These are phyloP conservation scores for Gossypium stocksii DNA, from an alignment of 345 rosid species.

Conservation along the genomic window DNA sequence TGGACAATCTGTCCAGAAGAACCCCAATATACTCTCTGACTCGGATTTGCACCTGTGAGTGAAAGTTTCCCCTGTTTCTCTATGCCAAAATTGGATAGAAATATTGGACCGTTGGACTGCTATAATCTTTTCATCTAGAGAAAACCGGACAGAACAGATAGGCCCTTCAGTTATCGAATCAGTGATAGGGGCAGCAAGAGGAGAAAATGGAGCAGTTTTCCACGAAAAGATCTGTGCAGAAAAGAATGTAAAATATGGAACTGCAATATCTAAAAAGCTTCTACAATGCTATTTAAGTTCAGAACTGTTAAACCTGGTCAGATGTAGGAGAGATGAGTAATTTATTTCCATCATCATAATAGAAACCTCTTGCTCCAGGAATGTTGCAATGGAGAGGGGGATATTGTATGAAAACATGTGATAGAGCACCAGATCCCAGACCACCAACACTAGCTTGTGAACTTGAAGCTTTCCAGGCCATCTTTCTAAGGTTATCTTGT, in stretches of 20 bases:
- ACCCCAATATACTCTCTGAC: constrained; percentile 81
- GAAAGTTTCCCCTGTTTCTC: constrained; percentile 68
- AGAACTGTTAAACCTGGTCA: constrained; percentile 48
- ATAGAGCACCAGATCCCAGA: constrained; percentile 61
- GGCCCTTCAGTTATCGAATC: constrained; percentile 85
- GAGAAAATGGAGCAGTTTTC: constrained; percentile 69
- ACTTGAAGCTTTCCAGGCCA: constrained; percentile 68
- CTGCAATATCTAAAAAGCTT: neutral
- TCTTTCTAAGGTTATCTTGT: constrained; percentile 19
- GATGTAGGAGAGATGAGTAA: constrained; percentile 55
- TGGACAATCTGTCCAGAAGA: constrained; percentile 96
- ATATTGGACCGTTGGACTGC: constrained; percentile 75
- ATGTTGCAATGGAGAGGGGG: constrained; percentile 65
- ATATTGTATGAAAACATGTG: constrained; percentile 75
- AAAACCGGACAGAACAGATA: constrained; percentile 62
- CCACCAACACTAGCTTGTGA: constrained; percentile 53
- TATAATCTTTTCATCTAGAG: constrained; percentile 71
- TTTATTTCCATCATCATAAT: constrained; percentile 91
- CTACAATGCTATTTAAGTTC: constrained; percentile 3
- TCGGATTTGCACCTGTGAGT: constrained; percentile 62
- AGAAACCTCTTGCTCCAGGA: constrained; percentile 68
- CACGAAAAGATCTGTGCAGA: constrained; percentile 66
- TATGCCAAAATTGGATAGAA: constrained; percentile 68
- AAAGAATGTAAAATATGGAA: constrained; percentile 7
- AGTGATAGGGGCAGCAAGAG: constrained; percentile 50